Conservation (phyloP, 2,329 filamentous ascomycete species). For the Xylariaceae sp. region DNA sequence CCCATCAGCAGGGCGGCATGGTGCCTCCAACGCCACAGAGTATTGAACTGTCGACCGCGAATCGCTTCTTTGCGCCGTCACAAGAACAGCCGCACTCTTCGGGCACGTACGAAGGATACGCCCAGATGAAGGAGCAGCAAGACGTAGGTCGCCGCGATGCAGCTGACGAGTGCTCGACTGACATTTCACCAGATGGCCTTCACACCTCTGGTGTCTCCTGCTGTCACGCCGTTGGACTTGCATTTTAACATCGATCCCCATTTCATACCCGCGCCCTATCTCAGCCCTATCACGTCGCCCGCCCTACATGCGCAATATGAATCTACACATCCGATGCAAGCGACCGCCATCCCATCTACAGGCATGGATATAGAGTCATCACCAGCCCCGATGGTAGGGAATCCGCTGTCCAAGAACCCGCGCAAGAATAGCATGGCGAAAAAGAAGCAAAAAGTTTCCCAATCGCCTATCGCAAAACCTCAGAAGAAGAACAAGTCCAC, state of each 20-base stretch:
- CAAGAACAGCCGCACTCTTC: conserved; percentile 49
- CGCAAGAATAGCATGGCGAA: conserved; percentile 46
- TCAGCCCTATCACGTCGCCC: conserved; percentile 76
- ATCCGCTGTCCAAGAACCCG: conserved; percentile 44
- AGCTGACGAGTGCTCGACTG: conserved; percentile 14
- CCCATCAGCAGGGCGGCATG: conserved; percentile 45
- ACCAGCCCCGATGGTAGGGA: conserved; percentile 30
- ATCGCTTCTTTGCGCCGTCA: conserved; percentile 53
- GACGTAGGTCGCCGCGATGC: conserved; percentile 39
- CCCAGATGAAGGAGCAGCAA: conserved; percentile 61
- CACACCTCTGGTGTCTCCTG: conserved; percentile 76
- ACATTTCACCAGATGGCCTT: conserved; percentile 55
- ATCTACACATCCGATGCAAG: conserved; percentile 29
- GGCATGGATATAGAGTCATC: conserved; percentile 48
- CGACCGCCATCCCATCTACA: conserved; percentile 46
- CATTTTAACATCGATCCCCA: conserved; percentile 54
- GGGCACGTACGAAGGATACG: conserved; percentile 59
- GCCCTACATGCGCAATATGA: conserved; percentile 67
- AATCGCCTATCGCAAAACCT: conserved; percentile 67
- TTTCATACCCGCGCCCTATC: conserved; percentile 65
- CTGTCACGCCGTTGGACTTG: conserved; percentile 69
- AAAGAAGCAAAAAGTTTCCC: conserved; percentile 50
- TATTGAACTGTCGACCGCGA: conserved; percentile 62
- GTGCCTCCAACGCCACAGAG: conserved; percentile 77
- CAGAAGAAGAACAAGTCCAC: conserved; percentile 46